phyloP scores from a whole-genome alignment of 2,329 filamentous ascomycete species.

The Fusarium sacchari region DNA sequence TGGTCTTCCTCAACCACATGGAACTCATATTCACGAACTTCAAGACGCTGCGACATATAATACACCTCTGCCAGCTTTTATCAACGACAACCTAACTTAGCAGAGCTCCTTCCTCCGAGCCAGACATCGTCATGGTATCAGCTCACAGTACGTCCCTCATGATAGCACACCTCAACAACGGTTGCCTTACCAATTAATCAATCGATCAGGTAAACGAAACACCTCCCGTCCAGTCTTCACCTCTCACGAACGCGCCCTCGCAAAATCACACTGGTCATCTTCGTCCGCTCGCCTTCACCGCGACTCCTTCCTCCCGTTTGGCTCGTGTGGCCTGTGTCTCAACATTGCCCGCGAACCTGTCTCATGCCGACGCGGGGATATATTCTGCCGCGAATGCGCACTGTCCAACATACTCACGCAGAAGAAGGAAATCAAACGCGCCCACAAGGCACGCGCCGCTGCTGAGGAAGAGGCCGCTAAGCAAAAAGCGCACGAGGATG shows the following conservation, averaged over 20 bases:
- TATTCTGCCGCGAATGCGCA: slow-evolving; percentile 96
- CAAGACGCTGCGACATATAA: neutral
- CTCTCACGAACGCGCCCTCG: slow-evolving; percentile 84
- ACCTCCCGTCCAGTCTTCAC: slow-evolving; percentile 95
- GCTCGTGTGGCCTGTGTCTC: slow-evolving; percentile 87
- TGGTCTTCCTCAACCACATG: neutral
- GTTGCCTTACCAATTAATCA: neutral
- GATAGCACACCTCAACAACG: neutral
- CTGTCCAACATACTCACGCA: slow-evolving; percentile 91
- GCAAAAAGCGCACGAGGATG: slow-evolving; percentile 68
- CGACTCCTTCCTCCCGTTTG: slow-evolving; percentile 93
- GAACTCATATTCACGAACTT: neutral
- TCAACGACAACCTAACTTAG: slow-evolving; percentile 27
- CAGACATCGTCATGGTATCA: slow-evolving; percentile 47
- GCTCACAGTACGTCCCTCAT: slow-evolving; percentile 54
- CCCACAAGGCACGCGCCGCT: slow-evolving; percentile 73
- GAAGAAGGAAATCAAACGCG: slow-evolving; percentile 87
- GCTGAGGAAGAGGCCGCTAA: slow-evolving; percentile 71
- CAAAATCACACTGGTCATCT: slow-evolving; percentile 83
- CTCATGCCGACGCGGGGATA: slow-evolving; percentile 82
- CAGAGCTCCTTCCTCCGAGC: neutral
- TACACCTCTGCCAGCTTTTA: neutral
- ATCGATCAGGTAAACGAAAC: slow-evolving; percentile 77
- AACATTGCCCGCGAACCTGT: slow-evolving; percentile 84
- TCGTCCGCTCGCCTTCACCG: slow-evolving; percentile 85